Conservation (phyloP, 257 asterid genomes). For the Solanum chilense region DNA sequence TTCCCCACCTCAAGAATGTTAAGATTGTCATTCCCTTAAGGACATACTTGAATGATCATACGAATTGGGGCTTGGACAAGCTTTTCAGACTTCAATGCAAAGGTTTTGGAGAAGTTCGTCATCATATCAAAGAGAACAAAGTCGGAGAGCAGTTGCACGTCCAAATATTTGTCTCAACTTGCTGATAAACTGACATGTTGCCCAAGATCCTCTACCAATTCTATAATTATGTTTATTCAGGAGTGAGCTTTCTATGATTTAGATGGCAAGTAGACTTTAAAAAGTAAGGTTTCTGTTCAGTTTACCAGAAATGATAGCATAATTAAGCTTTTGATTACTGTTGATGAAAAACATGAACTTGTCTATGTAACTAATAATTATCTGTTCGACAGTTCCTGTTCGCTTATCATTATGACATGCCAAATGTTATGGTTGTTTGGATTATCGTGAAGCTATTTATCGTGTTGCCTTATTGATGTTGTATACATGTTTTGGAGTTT, state of each 20-base stretch:
- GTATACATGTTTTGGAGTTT: too few relatives aligned
- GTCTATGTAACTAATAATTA: not conserved
- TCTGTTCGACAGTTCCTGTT: not conserved
- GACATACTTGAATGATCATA: not conserved
- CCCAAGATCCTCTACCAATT: not conserved
- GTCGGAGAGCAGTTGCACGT: not conserved
- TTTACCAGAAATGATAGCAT: not conserved
- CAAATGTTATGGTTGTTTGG: not conserved
- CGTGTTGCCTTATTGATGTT: not conserved
- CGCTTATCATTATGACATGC: not conserved
- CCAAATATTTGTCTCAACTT: not conserved
- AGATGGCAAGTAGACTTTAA: not conserved
- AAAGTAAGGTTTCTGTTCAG: too few relatives aligned
- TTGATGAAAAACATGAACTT: not conserved
- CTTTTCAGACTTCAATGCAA: not conserved
- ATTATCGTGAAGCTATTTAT: not conserved
- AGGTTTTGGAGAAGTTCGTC: not conserved
- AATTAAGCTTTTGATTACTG: not conserved
- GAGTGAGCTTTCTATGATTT: not conserved
- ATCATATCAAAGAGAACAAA: not conserved
- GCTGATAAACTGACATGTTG: not conserved
- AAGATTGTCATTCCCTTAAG: not conserved
- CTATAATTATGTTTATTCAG: not conserved
- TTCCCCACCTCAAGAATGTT: not conserved
- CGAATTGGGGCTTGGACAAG: not conserved